Base-by-base conservation (phyloP, 176 grass and related monocot species). In the Alopecurus myosuroides region DNA sequence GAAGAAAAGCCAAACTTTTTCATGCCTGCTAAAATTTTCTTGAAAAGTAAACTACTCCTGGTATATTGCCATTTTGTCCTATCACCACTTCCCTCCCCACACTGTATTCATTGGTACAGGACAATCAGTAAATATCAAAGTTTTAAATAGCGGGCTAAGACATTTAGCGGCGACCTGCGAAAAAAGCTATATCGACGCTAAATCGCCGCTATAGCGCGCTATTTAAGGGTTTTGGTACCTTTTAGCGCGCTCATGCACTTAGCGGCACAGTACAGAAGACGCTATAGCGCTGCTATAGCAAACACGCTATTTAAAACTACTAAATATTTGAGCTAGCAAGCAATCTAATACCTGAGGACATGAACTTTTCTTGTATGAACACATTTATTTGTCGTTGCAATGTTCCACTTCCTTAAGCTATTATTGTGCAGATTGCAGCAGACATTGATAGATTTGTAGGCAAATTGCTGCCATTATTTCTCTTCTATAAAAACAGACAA, bases 281-380 rank as follows among this genome's bases (percentile, higher is more conserved):
- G n/a, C n/a, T n/a, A n/a, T n/a, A n/a, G n/a, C n/a, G n/a, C n/a
- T n/a, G n/a, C n/a, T n/a, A n/a, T n/a, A n/a, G n/a, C n/a, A n/a
- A n/a, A n/a, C n/a, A n/a, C n/a, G n/a, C n/a, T n/a, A n/a, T n/a
- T n/a, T n/a, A n/a, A n/a, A n/a, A n/a, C n/a, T n/a, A n/a, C n/a
- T 60, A 33, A 85, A 85, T 68, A 46, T 57, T 76, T 74, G 10
- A 46, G 55, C 36, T 84, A 74, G 29, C 75, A 80, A 67, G 17
- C n/a, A 67, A 10, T 58, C 3, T 62, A 15, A 26, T 78, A 17
- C 55, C 35, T 87, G 1, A 68, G 22, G 23, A 34, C 30, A 44
- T 10, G 13, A 49, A 48, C 58, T 15, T 76, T 76, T 28, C 6
- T 31, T 86, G 3, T 61, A 44, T 57, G 11, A 4, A 67, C 9